These are phyloP conservation scores for Exophiala dermatitidis DNA, from an alignment of 2,329 filamentous ascomycete genomes.

Conservation along the genomic window DNA sequence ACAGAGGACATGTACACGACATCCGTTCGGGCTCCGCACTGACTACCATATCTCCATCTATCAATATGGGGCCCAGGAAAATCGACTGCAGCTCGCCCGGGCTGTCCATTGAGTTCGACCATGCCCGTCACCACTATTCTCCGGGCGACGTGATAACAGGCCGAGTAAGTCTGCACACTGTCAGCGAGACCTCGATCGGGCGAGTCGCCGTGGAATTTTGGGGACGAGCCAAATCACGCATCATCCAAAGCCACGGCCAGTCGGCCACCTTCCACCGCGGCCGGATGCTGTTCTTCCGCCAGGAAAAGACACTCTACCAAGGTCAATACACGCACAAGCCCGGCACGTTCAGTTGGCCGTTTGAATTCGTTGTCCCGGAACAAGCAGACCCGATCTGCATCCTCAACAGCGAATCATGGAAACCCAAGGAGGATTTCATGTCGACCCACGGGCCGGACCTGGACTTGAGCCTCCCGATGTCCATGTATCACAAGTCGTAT, in stretches of 20 bases:
- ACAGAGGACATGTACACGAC: too few species aligned
- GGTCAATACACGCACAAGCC: constrained; percentile 24
- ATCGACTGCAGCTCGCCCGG: constrained; percentile 14
- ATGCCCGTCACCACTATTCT: constrained; percentile 10
- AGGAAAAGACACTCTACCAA: constrained; percentile 18
- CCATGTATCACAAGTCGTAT: constrained; percentile 15
- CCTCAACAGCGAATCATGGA: constrained; percentile 18
- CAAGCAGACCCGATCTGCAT: constrained; percentile 17
- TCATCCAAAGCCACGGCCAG: constrained; percentile 21
- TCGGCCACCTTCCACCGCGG: constrained; percentile 17
- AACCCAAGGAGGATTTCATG: constrained; percentile 18
- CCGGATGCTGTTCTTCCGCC: constrained; percentile 19
- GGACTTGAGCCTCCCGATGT: constrained; percentile 18
- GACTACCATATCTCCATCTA: too few species aligned
- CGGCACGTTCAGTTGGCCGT: constrained; percentile 22
- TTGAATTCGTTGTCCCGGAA: constrained; percentile 18
- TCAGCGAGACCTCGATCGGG: constrained; percentile 20
- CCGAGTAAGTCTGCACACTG: constrained; percentile 17
- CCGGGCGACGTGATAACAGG: constrained; percentile 22
- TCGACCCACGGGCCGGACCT: constrained; percentile 12
- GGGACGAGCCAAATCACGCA: constrained; percentile 21
- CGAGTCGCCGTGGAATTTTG: constrained; percentile 19
- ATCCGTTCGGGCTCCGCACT: too few species aligned
- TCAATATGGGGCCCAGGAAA: too few species aligned
- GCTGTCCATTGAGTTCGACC: constrained; percentile 20